Base-by-base conservation (phyloP, 306 rosid genomes). In the Cucurbita argyrosperma region DNA sequence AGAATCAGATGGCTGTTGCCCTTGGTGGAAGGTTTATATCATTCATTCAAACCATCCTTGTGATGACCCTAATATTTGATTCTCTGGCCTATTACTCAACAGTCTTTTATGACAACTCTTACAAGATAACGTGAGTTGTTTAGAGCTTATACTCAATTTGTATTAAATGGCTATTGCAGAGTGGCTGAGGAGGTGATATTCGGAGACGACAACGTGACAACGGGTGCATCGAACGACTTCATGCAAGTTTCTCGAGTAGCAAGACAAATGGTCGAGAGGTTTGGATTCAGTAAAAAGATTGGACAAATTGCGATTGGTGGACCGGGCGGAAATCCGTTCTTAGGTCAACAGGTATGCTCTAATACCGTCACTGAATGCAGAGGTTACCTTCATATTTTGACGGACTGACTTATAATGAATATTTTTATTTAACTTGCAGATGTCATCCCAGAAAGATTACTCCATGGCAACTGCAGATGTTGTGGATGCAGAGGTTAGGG, bases 1-100 rank as follows among this genome's bases (percentile, higher is more conserved):
- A 94, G 83, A 94, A 94, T 81, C 99, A 94, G 81, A 94, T 94
- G 99, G 99, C 97, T 53, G 99, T 94, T 80, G 99, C 99, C 58
- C 91, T 94, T 4, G 90, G 90, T 50, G 90, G 90, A 79, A 84
- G 90, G 90, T 87, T 54, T 21, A 76, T 53, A 57, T 15, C 8
- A 16, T 53, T 15, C 6, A 16, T 53, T 11, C 65, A 40, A 74
- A 74, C 16, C 21, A 58, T 74, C 47, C 42, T 5, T 37, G 13
- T 23, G 0, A 73, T 4, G 4, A 23, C 50, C 76, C 37, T 66
- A 19, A 18, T 67, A 14, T 67, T 11, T 21, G 21, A 67, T 67
- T 47, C 19, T 19, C 40, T 6, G 55, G 40, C 55, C 0, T 12
- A 46, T 21, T 67, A 46, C 55, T 67, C 37, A 11, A 5, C 7